Percentiles rank a stretch among this genome's conserved stretches.
Conservation (phyloP, 768 basidiomycete genomes). For the Hysterangium stoloniferum region DNA sequence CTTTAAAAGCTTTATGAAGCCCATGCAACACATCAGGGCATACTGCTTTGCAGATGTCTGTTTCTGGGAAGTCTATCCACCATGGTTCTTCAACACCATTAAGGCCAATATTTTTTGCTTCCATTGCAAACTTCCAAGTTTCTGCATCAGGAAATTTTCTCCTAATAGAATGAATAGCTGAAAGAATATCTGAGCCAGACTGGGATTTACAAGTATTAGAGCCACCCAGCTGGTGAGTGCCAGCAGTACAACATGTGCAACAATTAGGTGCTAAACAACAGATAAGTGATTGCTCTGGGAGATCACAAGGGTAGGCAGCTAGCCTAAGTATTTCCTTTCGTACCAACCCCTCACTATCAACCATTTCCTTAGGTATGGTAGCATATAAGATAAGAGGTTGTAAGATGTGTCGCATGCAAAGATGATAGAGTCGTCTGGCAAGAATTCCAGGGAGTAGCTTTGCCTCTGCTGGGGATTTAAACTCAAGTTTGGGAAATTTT, state of each 20-base stretch:
- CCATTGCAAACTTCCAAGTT: background rate
- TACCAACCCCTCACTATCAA: conserved; percentile 4
- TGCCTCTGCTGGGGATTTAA: background rate
- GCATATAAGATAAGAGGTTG: background rate
- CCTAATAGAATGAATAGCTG: background rate
- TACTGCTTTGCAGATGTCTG: conserved; percentile 11
- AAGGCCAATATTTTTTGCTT: background rate
- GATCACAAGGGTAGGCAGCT: background rate
- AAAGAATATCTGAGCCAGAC: background rate
- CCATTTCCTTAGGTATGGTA: background rate
- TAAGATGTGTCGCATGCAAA: background rate
- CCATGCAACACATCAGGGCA: background rate
- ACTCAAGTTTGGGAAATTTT: conserved; percentile 2
- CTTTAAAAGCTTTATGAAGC: no score
- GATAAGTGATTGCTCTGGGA: conserved; percentile 3
- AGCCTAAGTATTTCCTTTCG: background rate
- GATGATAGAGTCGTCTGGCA: background rate
- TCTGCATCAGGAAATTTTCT: background rate
- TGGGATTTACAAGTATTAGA: background rate
- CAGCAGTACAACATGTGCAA: background rate
- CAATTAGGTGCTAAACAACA: background rate
- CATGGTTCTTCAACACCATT: conserved; percentile 10
- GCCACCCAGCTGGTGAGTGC: background rate
- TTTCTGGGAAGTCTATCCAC: conserved; percentile 12
- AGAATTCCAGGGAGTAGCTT: background rate